Base-by-base conservation (phyloP, 2,329 filamentous ascomycete species). In the Sporothrix inflata region DNA sequence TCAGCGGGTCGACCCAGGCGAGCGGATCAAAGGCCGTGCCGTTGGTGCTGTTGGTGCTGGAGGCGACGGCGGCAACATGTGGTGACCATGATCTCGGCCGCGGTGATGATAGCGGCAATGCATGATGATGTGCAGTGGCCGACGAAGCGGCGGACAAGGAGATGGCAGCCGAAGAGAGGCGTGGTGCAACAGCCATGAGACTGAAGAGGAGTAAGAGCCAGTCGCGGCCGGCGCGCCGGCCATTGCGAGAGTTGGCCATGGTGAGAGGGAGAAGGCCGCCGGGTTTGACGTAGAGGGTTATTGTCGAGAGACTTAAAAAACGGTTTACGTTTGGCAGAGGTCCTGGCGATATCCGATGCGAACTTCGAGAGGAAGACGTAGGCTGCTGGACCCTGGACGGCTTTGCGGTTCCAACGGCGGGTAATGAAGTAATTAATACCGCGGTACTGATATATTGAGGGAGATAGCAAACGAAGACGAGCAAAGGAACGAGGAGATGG, bases 1-100 rank as follows among this genome's bases (percentile, higher is more conserved):
- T 80, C 53, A 86, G 79, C 9, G 79, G 80, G 71, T 82, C 79
- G 55, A 82, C 79, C 34, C 57, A 77, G 11, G 47, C 42, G 8
- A 77, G 70, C 7, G 75, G 74, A 45, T 77, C 75, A 45, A 75
- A 73, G 2, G 53, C 21, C 8, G 57, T 49, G 63, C n/a, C 40
- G 51, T 69, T 24, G 42, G 34, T n/a, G 49, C 30, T 63, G 69
- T 65, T 24, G 45, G 21, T 24, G 38, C 30, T 5, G n/a, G n/a
- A n/a, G n/a, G 49, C 38, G 16, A n/a, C 30, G 21, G 7, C 9
- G 45, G 55, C 27, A 16, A 11, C 7, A 38, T 38, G 19, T 14
- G 34, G 60, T 4, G 53, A 16, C 53, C 53, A 57, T 34, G 24
- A 14, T 16, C 53, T 14, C 12, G 53, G 7, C 16, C 53, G 53